Base-by-base conservation (phyloP, 805 yeast genomes). In the Candida anglica region DNA sequence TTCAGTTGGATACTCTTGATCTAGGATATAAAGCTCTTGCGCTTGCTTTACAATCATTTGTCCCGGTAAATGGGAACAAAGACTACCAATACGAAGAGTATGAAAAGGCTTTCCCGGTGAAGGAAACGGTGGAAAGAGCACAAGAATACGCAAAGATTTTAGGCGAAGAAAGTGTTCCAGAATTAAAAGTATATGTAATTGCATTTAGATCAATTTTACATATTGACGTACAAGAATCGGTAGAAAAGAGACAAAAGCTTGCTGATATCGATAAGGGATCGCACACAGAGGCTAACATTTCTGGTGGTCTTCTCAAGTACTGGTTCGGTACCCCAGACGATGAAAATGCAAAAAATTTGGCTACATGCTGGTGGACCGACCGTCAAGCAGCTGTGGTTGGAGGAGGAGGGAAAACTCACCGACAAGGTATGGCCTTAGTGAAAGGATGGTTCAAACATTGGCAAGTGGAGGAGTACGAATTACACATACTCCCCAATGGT, bases 251-350 rank as follows among this genome's bases (percentile, higher is more conserved):
- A 23, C 39, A 43, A 25, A 33, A 41, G 25, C 42, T 63, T 14
- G 56, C 56, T 0, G 40, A 44, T 11, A 42, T 60, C 4, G 69
- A 63, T 39, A 47, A 53, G 34, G 47, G 35, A 2, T 53, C 66
- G 3, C 69, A 63, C 34, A 34, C 31, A 13, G 69, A 62, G 35
- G 69, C 69, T 13, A 63, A 52, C 41, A 31, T 19, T 9, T 48
- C 60, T 5, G 69, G 69, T 1, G 69, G 69, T 0, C 47, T 63
- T 6, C 42, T 63, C 33, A 63, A 63, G 38, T 63, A 63, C 43
- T 63, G 67, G 66, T 63, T 48, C 39, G 69, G 69, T 0, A 42
- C 50, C 5, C 68, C 69, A 2, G 56, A 63, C 36, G 50, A 47
- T 17, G 42, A 28, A 10, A 33, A 39, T 6, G 68, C 61, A 1